A percentile compares a stretch with the other conserved stretches of the same genome.
phyloP scores from a whole-genome alignment of 2,329 filamentous ascomycete species.

The Hypoxylon sp. region DNA sequence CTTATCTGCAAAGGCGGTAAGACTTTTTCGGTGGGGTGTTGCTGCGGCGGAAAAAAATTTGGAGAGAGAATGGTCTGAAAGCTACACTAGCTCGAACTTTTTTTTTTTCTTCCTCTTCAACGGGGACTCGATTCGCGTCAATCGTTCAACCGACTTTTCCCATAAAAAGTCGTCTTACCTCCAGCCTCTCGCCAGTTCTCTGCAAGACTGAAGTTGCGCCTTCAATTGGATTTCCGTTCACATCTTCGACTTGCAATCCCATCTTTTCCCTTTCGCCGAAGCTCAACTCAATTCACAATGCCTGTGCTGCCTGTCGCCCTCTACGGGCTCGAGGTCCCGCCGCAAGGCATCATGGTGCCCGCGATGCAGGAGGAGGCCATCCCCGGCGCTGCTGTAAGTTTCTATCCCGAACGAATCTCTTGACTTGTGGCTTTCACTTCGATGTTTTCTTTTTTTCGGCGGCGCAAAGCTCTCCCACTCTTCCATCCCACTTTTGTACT shows the following conservation, averaged over 20 bases:
- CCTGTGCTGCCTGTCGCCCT: slow-evolving; percentile 79
- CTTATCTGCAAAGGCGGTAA: slow-evolving; percentile 46
- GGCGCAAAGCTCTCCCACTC: slow-evolving; percentile 4
- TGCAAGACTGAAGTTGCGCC: slow-evolving; percentile 17
- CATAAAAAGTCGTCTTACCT: slow-evolving; percentile 32
- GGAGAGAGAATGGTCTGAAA: slow-evolving; percentile 25
- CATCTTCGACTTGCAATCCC: slow-evolving; percentile 13
- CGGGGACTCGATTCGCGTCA: slow-evolving; percentile 39
- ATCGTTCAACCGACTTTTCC: slow-evolving; percentile 21
- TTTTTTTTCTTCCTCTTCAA: slow-evolving; percentile 41
- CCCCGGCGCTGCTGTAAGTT: slow-evolving; percentile 81
- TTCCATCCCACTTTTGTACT: neutral
- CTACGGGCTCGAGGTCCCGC: slow-evolving; percentile 92
- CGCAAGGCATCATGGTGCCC: slow-evolving; percentile 85
- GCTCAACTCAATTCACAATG: slow-evolving; percentile 59
- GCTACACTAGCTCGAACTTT: slow-evolving; percentile 35
- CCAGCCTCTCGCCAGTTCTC: slow-evolving; percentile 13
- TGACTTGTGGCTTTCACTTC: neutral
- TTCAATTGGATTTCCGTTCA: slow-evolving; percentile 13
- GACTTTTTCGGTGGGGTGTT: slow-evolving; percentile 49
- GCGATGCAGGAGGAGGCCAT: slow-evolving; percentile 77
- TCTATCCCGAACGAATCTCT: neutral
- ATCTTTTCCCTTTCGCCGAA: slow-evolving; percentile 23
- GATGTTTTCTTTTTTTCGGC: neutral
- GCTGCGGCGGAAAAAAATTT: slow-evolving; percentile 46